Evolutionary conservation across 2,329 filamentous ascomycete species (phyloP), one percentile per base, ranked within the genome.

Genomic region (Hysterium pulicare): DNA sequence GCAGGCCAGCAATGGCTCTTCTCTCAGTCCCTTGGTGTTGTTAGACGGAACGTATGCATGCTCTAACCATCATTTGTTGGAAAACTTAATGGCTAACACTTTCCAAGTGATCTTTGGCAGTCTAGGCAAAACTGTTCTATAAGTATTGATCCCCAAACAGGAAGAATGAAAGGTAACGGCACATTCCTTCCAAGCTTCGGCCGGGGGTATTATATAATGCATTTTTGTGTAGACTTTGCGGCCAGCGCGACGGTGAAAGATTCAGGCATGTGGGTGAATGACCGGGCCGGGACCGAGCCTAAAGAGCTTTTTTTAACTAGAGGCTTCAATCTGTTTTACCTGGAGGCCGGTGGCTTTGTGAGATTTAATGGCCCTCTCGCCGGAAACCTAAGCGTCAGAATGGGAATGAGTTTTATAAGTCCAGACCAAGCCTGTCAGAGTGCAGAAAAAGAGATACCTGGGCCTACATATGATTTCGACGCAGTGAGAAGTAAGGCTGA

Each of bases 391-490:
- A 61, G 78, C 6, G 83, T 76, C 9, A 76, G 86, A 23, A 81
- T 86, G 5, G 84, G 84, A 0, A 68, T 86, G 6, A 88, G 84
- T 49, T 85, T 87, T 61, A 81, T 88, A 53, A 84, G 79, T 57
- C 67, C 70, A 2, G 71, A 76, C 1, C 77, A 83, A 59, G 86
- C 86, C 1, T 90, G 86, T 54, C 58, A 71, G 5, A 85, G 84
- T 55, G 85, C 81, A 0, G 82, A 87, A 59, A 66, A 57, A 0
- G 86, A 90, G 53, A 83, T 88, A n/a, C 81, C 85, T 0, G 64
- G 51, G 2, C 58, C 55, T 5, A 30, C 77, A 13, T 86, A 79
- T 40, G 77, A 85, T 54, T 87, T 89, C 47, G 70, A 78, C 0
- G 62, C 54, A 2, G 72, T 81, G 0, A 70, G 73, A 2, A 51